Percentiles rank a stretch among this genome's conserved stretches.
Conservation (phyloP, 2,329 filamentous ascomycete genomes). For the Pseudogymnoascus sp. region DNA sequence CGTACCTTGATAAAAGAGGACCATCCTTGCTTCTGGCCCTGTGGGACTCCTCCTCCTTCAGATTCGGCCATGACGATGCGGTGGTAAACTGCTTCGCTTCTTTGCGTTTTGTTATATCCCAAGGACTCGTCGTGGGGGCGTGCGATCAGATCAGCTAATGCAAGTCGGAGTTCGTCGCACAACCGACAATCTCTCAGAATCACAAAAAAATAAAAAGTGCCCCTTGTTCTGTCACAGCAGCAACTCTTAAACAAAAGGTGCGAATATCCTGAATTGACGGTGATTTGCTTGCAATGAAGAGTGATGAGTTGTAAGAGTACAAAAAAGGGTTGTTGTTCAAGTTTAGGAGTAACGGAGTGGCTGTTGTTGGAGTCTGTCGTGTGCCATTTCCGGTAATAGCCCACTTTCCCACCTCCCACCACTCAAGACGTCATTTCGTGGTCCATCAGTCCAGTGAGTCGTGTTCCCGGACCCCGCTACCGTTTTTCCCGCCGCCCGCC, state of each 20-base stretch:
- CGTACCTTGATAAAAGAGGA: slow-evolving; percentile 10
- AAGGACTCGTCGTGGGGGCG: background rate
- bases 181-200: background rate
- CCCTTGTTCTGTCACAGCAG: background rate
- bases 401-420: slow-evolving; percentile 3
- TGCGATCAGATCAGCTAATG: background rate
- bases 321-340: background rate
- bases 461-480: background rate
- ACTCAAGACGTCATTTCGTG: slow-evolving; percentile 2
- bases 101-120: background rate
- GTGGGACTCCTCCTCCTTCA: slow-evolving; percentile 5
- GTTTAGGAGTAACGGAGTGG: background rate
- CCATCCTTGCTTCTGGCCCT: slow-evolving; percentile 8
- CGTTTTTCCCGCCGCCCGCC: background rate
- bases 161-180: background rate
- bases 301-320: background rate
- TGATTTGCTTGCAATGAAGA: background rate
- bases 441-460: background rate
- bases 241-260: background rate
- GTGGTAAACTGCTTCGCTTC: background rate
- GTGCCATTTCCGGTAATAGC: slow-evolving; percentile 5
- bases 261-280: background rate
- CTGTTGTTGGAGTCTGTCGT: background rate
- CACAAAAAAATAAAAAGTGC: background rate
- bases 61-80: background rate